Evolutionary conservation across 129 eudicot genomes (phyloP).

Genomic region (Chrysanthemum lavandulifolium): DNA sequence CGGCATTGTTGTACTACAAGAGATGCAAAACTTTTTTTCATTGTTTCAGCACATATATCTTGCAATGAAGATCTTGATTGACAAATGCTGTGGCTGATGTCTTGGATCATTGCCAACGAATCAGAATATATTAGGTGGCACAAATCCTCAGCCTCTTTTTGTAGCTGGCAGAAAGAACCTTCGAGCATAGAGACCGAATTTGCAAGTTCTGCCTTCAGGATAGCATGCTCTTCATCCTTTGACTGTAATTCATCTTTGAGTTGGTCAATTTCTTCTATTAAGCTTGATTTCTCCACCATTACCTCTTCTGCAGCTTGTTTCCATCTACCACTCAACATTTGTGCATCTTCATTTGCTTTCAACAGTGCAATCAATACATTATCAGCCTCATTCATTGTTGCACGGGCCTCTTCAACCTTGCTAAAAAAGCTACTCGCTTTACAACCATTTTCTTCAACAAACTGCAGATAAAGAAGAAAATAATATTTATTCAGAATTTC

Average conservation of each 20-base stretch:
- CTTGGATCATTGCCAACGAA: slow-evolving; percentile 42
- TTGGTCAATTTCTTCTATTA: slow-evolving; percentile 54
- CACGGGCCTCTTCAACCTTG: slow-evolving; percentile 57
- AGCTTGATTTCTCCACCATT: slow-evolving; percentile 53
- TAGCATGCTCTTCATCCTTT: slow-evolving; percentile 43
- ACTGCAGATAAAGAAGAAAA: slow-evolving; percentile 28
- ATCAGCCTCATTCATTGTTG: slow-evolving; percentile 71
- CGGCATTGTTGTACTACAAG: slow-evolving; percentile 58
- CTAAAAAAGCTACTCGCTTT: slow-evolving; percentile 44
- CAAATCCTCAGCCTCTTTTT: slow-evolving; percentile 50
- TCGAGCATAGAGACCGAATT: slow-evolving; percentile 43
- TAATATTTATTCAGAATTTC: background rate
- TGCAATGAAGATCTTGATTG: slow-evolving; percentile 54
- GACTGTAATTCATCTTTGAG: slow-evolving; percentile 39
- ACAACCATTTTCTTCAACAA: slow-evolving; percentile 32
- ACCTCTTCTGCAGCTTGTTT: slow-evolving; percentile 58
- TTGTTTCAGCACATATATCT: slow-evolving; percentile 43
- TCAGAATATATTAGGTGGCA: slow-evolving; percentile 47
- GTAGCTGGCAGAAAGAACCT: slow-evolving; percentile 50
- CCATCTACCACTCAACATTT: slow-evolving; percentile 49
- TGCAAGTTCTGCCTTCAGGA: slow-evolving; percentile 34
- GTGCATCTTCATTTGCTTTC: slow-evolving; percentile 52
- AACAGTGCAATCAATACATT: slow-evolving; percentile 51
- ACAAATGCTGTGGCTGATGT: slow-evolving; percentile 28
- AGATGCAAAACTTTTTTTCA: slow-evolving; percentile 46